Conservation (phyloP, 148 eudicot genomes). For the Amaranthus hypochondriacus region DNA sequence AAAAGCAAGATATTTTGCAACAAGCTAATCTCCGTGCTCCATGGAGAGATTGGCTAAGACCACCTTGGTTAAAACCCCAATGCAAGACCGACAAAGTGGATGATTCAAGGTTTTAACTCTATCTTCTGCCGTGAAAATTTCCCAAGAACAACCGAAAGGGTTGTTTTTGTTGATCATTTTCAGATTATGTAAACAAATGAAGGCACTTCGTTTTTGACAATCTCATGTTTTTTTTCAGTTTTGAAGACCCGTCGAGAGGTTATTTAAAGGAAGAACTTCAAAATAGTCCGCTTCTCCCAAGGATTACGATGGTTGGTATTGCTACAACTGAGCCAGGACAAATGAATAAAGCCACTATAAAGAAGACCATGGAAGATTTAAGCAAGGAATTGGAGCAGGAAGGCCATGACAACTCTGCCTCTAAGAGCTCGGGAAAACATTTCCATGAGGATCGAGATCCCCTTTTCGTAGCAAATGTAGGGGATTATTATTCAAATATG, state of each 20-base stretch:
- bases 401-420: constrained; percentile 33
- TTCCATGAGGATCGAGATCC: constrained; percentile 67
- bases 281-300: constrained; percentile 65
- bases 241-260: constrained; percentile 23
- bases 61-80: constrained; percentile 52
- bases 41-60: constrained; percentile 64
- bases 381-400: constrained; percentile 70
- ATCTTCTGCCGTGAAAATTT: not conserved
- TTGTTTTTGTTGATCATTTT: no score
- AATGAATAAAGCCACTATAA: constrained; percentile 62
- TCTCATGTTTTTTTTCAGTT: constrained; percentile 1
- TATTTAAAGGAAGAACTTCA: constrained; percentile 33
- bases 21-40: constrained; percentile 46
- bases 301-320: constrained; percentile 89
- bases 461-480: constrained; percentile 85
- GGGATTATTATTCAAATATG: constrained; percentile 55
- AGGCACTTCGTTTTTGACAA: not conserved
- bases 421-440: constrained; percentile 23
- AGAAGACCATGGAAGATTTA: constrained; percentile 81
- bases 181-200: not conserved
- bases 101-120: constrained; percentile 42
- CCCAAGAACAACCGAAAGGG: not conserved
- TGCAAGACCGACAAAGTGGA: constrained; percentile 27
- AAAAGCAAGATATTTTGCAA: constrained; percentile 23
- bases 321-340: constrained; percentile 68